Evolutionary conservation across 192 early-diverging fungal species (phyloP), one percentile per base, ranked within the genome.

Genomic region (Diversispora epigaea): DNA sequence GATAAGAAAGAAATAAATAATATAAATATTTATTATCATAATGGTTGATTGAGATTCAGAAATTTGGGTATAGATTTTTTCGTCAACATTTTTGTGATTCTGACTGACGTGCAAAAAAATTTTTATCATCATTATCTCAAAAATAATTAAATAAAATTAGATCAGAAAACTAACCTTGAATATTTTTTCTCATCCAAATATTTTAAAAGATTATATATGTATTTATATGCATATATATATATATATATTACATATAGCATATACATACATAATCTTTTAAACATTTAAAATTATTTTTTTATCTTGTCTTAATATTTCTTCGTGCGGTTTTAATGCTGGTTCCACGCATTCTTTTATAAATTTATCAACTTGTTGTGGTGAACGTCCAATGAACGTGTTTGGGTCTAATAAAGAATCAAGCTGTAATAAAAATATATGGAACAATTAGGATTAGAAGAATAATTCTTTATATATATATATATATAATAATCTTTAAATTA

Each of bases 311-410:
- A 99, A 85, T 4, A 80, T 68, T 2, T 86, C 82, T 15, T 84
- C 79, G 78, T 90, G 97, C 39, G 93, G 92, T 21, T 85, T 85
- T 81, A 99, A 83, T 14, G 95, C 94, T 15, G 90, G 91, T 74
- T 84, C 76, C 45, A 99, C 97, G 78, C 95, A 89, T 17, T 89
- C 86, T 41, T 77, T 81, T 46, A 99, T 71, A 82, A 99, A 99
- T 49, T 80, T 80, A 57, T 91, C 93, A 40, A 96, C 95, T 84
- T 99, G 97, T 85, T 93, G 88, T 14, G 94, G 95, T 11, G 97
- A 96, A 73, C 95, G 87, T 21, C 97, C 97, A 71, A 94, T 90
- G 79, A 99, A 99, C 12, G 96, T 98, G 11, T 84, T 84, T 4
- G 96, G 95, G 57, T 97, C 91, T 72, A 99, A 82, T 45, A 99